Conservation (phyloP, 2,329 filamentous ascomycete genomes). For the Curvularia verruculosa region DNA sequence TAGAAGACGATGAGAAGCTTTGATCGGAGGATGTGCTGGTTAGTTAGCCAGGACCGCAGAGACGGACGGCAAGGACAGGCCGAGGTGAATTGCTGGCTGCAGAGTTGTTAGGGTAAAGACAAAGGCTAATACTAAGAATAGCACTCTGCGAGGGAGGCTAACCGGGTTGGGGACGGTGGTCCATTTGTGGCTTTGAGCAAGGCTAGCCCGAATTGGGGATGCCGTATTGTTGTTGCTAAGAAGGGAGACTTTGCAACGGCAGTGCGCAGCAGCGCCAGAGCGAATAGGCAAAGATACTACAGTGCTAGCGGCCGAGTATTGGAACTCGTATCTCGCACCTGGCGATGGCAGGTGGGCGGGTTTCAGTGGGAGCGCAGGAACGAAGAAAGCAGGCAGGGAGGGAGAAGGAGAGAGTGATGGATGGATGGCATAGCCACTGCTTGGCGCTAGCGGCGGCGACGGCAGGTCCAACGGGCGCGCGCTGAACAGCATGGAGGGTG, state of each 20-base stretch:
- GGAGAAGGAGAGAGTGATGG: too few relatives aligned
- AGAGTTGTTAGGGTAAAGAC: conserved; percentile 10
- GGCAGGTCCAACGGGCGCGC: background rate
- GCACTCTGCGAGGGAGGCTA: conserved; percentile 13
- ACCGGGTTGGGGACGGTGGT: conserved; percentile 28
- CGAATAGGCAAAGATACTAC: background rate
- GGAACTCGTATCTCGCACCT: background rate
- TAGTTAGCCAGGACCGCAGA: conserved; percentile 9
- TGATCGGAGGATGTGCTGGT: conserved; percentile 22
- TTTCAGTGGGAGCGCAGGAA: background rate
- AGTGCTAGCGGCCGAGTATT: background rate
- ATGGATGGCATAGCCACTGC: background rate
- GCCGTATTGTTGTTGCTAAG: conserved; percentile 36
- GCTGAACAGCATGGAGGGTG: background rate
- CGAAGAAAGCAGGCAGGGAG: too few relatives aligned
- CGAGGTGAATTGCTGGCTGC: conserved; percentile 5
- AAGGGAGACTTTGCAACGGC: conserved; percentile 29
- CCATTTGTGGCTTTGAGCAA: conserved; percentile 26
- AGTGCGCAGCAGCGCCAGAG: background rate
- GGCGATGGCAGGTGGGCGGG: background rate
- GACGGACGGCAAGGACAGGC: conserved; percentile 4
- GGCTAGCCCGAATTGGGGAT: conserved; percentile 23
- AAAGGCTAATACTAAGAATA: conserved; percentile 45
- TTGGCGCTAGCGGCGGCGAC: background rate
- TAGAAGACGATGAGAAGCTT: conserved; percentile 5